These are phyloP conservation scores for Yarrowia bubula DNA, from an alignment of 805 yeast genomes.

Conservation along the genomic window DNA sequence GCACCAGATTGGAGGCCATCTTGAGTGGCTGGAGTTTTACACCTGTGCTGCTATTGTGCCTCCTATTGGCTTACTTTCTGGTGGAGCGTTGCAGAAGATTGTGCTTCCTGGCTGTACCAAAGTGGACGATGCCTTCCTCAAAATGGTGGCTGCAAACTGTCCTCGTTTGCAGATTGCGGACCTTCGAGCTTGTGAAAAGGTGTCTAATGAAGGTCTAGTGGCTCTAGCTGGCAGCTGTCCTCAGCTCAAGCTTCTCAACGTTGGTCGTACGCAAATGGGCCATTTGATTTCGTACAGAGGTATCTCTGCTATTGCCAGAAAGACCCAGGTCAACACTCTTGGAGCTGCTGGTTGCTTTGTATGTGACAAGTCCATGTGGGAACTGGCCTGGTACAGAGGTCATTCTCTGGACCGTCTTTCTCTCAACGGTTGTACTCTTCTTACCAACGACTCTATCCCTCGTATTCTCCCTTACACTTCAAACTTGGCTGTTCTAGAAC, in stretches of 20 bases:
- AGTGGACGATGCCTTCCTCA: slow-evolving; percentile 60
- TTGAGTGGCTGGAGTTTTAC: slow-evolving; percentile 74
- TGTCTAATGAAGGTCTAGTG: slow-evolving; percentile 73
- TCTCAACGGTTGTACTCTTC: slow-evolving; percentile 63
- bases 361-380: slow-evolving; percentile 78
- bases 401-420: slow-evolving; percentile 61
- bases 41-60: slow-evolving; percentile 77
- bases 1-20: slow-evolving; percentile 45
- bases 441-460: slow-evolving; percentile 62
- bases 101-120: slow-evolving; percentile 69
- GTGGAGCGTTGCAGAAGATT: slow-evolving; percentile 45
- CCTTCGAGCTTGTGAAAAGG: slow-evolving; percentile 75
- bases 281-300: slow-evolving; percentile 69
- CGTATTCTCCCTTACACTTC: slow-evolving; percentile 53
- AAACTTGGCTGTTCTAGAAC: slow-evolving; percentile 69
- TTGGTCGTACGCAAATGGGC: slow-evolving; percentile 75
- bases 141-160: slow-evolving; percentile 51
- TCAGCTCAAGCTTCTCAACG: slow-evolving; percentile 58
- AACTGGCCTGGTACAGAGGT: slow-evolving; percentile 58
- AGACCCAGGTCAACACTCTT: slow-evolving; percentile 61
- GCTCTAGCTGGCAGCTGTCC: slow-evolving; percentile 63
- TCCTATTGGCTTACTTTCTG: slow-evolving; percentile 46
- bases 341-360: slow-evolving; percentile 89
- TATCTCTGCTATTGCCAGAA: slow-evolving; percentile 53
- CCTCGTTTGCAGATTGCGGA: slow-evolving; percentile 66